Conservation (phyloP, 2,329 filamentous ascomycete genomes). For the Cordyceps sp. region DNA sequence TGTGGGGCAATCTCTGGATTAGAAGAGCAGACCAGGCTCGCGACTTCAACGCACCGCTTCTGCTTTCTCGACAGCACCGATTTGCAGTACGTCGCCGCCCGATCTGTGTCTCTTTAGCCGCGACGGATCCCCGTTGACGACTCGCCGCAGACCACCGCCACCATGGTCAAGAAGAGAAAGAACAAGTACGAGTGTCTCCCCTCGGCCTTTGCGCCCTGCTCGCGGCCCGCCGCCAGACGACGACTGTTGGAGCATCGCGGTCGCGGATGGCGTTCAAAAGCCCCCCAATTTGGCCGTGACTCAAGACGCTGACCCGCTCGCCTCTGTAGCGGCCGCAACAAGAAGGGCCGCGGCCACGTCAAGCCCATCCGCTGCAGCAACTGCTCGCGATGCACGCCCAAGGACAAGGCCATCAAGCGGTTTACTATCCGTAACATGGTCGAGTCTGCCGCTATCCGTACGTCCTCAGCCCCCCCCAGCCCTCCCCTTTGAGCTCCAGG, state of each 20-base stretch:
- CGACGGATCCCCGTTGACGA: slow-evolving; percentile 9
- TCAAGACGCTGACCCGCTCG: slow-evolving; percentile 1
- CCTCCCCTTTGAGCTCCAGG: not conserved
- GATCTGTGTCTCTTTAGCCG: not conserved
- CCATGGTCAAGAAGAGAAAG: slow-evolving; percentile 59
- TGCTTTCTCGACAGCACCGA: slow-evolving; percentile 5
- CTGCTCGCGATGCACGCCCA: slow-evolving; percentile 76
- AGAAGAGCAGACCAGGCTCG: not conserved
- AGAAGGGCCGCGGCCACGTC: slow-evolving; percentile 99
- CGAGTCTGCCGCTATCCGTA: slow-evolving; percentile 98
- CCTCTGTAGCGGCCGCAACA: slow-evolving; percentile 74
- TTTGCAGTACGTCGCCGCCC: slow-evolving; percentile 10
- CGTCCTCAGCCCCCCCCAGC: slow-evolving; percentile 23
- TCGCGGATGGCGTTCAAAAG: no score
- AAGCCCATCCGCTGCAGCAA: slow-evolving; percentile 84
- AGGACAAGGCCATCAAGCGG: slow-evolving; percentile 99
- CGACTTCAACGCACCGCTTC: slow-evolving; percentile 4
- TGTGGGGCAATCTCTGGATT: slow-evolving; percentile 3
- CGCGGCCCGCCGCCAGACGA: no score
- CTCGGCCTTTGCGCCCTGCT: not conserved
- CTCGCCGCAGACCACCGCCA: slow-evolving; percentile 36
- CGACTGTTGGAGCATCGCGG: no score
- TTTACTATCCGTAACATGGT: slow-evolving; percentile 99
- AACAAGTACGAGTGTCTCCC: slow-evolving; percentile 34
- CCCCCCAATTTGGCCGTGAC: no score